Base-by-base conservation (phyloP, 1,139 yeast genomes). In the Debaryomyces psychrophilus region DNA sequence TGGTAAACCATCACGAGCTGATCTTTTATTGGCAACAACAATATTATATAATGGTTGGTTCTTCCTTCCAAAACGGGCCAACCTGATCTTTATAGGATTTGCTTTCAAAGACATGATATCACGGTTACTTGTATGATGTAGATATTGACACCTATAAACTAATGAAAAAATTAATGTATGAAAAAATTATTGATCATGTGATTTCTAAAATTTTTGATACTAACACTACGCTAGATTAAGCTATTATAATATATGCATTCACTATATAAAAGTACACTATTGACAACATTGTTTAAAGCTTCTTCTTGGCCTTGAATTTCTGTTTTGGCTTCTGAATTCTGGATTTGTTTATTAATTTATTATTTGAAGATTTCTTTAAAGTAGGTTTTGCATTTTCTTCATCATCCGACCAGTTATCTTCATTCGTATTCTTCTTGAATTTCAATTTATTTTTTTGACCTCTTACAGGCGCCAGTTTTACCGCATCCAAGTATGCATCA, bases 401-500 rank as follows among this genome's bases (percentile, higher is more conserved):
- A 33, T 71, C 76, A 48, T 81, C 85, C 39, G 79, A 79, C 64
- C 79, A 82, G 44, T 73, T 79, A 42, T 81, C 81, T 45, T 78
- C 77, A 41, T 74, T 73, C 50, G 73, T 73, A 42, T 79, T 77
- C 65, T 83, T 85, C 70, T 86, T 88, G 71, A 83, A 93, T 69
- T 90, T 92, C 77, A 90, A 80, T 72, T 83, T 90, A 67, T 90
- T 90, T 72, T 82, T 83, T 72, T 89, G 97, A 47, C 97, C 97
- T 68, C 96, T 85, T 4, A 89, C 82, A 35, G 99, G 98, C 26
- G 93, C 97, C 58, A 86, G 89, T 64, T 83, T 86, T 33, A 93
- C 90, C 9, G 98, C 99, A 54, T 90, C 97, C 56, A 90, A 81
- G 63, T 93, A 93, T 1, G 97, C 97, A 63, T 89, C 89, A 52